Base-by-base conservation (phyloP, 441 rosid species). In the Erodium moschatum region DNA sequence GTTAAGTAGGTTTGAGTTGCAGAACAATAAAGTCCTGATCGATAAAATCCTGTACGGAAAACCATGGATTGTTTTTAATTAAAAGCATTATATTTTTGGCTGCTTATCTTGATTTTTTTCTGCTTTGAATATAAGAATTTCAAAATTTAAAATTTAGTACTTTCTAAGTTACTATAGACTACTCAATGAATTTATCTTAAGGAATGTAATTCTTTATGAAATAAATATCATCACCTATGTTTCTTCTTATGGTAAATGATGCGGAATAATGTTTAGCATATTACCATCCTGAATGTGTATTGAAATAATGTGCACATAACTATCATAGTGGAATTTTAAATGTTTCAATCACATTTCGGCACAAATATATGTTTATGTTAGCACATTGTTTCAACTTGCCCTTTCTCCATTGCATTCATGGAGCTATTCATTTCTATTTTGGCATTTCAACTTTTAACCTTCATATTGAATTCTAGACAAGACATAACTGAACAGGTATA, bases 271-370 rank as follows among this genome's bases (percentile, higher is more conserved):
- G 13, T 46, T 12, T 46, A 11, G 52, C 52, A 10, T 46, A 46
- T 46, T 12, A 5, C 20, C 56, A 54, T 20, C 61, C 16, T 16
- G 29, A 9, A 56, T 56, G 12, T 19, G 63, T 18, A 19, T 56
- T 56, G 8, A 12, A 19, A 56, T n/a, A 16, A n/a, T n/a, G 11
- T 56, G 38, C 18, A 56, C 21, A 21, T 19, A 19, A 6, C 63
- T 2, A 56, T 56, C 63, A 56, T 19, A 56, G 63, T 56, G 63
- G 24, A 56, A 56, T 1, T 50, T 56, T 18, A 19, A 18, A 56
- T 56, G 62, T 56, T 56, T 10, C 12, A 21, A 56, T 56, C 63
- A 56, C 63, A 56, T 56, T 18, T 56, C 27, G 10, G 18, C 63
- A 56, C 63, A 56, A 56, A 56, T 56, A 56, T 8, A 16, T 56